A percentile compares a stretch with the other conserved stretches of the same genome.
phyloP scores from a whole-genome alignment of 2,329 filamentous ascomycete species.

The Fusarium protoensiforme region DNA sequence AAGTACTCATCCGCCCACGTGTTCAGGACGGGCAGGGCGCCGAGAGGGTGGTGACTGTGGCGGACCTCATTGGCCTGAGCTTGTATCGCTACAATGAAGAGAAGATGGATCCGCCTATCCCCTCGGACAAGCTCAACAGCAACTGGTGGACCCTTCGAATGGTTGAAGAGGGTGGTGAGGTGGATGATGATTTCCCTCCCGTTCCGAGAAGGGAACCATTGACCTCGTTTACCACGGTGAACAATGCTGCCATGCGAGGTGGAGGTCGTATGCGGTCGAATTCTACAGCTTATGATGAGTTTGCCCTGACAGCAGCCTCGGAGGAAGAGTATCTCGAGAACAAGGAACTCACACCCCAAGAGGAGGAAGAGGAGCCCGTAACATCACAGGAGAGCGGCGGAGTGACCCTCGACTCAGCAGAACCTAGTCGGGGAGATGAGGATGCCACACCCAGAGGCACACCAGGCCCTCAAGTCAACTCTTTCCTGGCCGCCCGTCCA shows the following conservation, averaged over 20 bases:
- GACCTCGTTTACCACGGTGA: slow-evolving; percentile 83
- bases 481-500: slow-evolving; percentile 48
- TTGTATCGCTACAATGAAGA: slow-evolving; percentile 84
- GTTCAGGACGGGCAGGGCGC: slow-evolving; percentile 74
- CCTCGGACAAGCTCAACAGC: slow-evolving; percentile 75
- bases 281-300: slow-evolving; percentile 84
- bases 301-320: slow-evolving; percentile 80
- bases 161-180: slow-evolving; percentile 85
- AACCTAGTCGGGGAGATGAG: slow-evolving; percentile 44
- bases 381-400: slow-evolving; percentile 44
- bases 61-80: slow-evolving; percentile 83
- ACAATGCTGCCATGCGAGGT: slow-evolving; percentile 80
- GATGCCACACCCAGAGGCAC: slow-evolving; percentile 42
- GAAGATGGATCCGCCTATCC: slow-evolving; percentile 74
- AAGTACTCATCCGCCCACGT: slow-evolving; percentile 76
- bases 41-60: slow-evolving; percentile 75
- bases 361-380: slow-evolving; percentile 58
- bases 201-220: slow-evolving; percentile 79
- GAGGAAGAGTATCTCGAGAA: slow-evolving; percentile 76
- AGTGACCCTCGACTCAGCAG: slow-evolving; percentile 37
- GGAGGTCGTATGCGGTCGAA: slow-evolving; percentile 70
- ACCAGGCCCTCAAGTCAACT: slow-evolving; percentile 45
- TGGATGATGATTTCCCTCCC: slow-evolving; percentile 86
- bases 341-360: slow-evolving; percentile 73
- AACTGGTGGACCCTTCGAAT: slow-evolving; percentile 87